Conservation (phyloP, 2,329 filamentous ascomycete genomes). For the Aspergillus viridinutans region DNA sequence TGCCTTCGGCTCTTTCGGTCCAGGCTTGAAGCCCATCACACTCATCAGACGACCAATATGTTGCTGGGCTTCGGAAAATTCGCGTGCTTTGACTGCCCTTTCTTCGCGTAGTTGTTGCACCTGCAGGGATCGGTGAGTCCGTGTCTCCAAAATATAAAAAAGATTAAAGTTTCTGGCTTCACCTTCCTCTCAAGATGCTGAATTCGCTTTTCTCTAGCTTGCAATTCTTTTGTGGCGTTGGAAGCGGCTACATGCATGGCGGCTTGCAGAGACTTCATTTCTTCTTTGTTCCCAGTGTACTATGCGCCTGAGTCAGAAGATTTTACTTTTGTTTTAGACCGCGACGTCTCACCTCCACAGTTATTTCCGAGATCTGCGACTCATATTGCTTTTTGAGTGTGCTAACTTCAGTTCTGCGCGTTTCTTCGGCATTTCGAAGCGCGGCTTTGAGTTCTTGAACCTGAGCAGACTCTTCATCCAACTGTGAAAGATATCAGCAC, state of each 20-base stretch:
- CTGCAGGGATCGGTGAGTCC: constrained; percentile 11
- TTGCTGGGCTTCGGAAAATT: constrained; percentile 38
- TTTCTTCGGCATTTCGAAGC: constrained; percentile 19
- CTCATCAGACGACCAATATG: constrained; percentile 36
- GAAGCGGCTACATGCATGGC: constrained; percentile 22
- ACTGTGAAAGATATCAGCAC: constrained; percentile 16
- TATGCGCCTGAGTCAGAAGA: constrained; percentile 9
- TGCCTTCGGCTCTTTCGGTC: constrained; percentile 11
- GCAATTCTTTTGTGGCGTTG: constrained; percentile 24
- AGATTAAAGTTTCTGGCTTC: not conserved
- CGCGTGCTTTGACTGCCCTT: constrained; percentile 33
- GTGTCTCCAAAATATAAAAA: not conserved
- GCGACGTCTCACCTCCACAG: constrained; percentile 20
- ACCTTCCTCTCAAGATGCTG: constrained; percentile 33
- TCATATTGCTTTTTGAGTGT: constrained; percentile 19
- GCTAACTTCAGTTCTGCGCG: constrained; percentile 16
- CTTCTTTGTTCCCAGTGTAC: constrained; percentile 21
- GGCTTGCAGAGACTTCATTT: constrained; percentile 21
- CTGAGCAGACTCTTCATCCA: constrained; percentile 20
- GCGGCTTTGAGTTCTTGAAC: constrained; percentile 16
- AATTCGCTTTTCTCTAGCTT: constrained; percentile 28
- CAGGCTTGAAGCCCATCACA: constrained; percentile 34
- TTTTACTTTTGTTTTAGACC: not conserved
- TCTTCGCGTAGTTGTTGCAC: constrained; percentile 33
- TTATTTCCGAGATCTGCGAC: constrained; percentile 13